A percentile compares a stretch with the other conserved stretches of the same genome.
Conservation (phyloP, 1,284 basidiomycete species). For the Lignosus rhinocerotis region DNA sequence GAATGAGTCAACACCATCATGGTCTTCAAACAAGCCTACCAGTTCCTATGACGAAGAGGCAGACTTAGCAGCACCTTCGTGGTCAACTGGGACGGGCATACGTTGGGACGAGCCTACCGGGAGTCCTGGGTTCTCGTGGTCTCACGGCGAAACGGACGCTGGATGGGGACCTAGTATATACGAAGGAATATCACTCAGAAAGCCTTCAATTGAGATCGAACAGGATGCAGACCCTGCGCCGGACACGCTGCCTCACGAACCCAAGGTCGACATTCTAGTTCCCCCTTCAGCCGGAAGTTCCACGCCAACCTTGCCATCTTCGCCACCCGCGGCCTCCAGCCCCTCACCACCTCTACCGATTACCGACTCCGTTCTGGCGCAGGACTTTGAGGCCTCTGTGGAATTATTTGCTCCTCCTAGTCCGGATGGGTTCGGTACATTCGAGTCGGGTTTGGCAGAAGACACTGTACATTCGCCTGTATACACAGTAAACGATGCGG, state of each 20-base stretch:
- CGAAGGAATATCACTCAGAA: conserved; percentile 37
- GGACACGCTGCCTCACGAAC: conserved; percentile 3
- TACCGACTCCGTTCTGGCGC: conserved; percentile 7
- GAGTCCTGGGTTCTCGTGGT: conserved; percentile 33
- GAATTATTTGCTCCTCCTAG: conserved; percentile 32
- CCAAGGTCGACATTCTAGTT: neutral
- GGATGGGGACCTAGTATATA: conserved; percentile 37
- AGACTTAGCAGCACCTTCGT: conserved; percentile 53
- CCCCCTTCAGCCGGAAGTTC: neutral
- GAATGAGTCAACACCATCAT: conserved; percentile 25
- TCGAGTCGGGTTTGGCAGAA: conserved; percentile 47
- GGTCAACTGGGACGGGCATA: conserved; percentile 47
- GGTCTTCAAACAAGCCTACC: conserved; percentile 27
- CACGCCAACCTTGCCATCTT: neutral
- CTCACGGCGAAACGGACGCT: conserved; percentile 28
- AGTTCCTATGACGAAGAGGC: conserved; percentile 43
- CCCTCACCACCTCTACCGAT: conserved; percentile 9
- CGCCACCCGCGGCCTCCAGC: neutral
- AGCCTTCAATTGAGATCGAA: conserved; percentile 21
- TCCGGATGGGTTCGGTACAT: conserved; percentile 63
- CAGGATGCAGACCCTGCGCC: neutral
- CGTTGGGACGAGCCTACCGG: conserved; percentile 50
- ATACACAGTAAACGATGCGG: conserved; percentile 30
- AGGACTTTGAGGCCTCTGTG: conserved; percentile 5
- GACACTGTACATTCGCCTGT: conserved; percentile 34